phyloP scores from a whole-genome alignment of 1,284 basidiomycete species.

The Boletus semigastroideus region DNA sequence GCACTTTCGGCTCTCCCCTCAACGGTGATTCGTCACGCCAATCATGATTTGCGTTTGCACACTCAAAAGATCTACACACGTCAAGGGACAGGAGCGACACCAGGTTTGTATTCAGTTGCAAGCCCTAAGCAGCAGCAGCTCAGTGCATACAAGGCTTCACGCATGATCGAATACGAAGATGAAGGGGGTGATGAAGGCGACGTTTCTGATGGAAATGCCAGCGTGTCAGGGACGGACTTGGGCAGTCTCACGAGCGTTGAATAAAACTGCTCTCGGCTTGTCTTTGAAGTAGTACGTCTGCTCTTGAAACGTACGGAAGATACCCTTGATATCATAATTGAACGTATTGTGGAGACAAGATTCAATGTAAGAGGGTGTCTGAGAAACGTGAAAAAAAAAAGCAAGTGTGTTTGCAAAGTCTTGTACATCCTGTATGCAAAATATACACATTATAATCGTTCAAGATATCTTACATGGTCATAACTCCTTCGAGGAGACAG shows the following conservation, averaged over 20 bases:
- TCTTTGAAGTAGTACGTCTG: conserved; percentile 3
- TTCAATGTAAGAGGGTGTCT: background rate
- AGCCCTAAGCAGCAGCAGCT: conserved; percentile 26
- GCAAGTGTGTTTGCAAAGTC: background rate
- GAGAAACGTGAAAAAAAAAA: background rate
- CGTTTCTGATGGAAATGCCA: conserved; percentile 34
- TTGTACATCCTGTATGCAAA: conserved; percentile 6
- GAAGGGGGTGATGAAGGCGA: conserved; percentile 21
- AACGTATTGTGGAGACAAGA: conserved; percentile 1
- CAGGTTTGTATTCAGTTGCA: conserved; percentile 28
- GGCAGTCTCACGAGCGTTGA: conserved; percentile 63
- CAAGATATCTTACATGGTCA: conserved; percentile 6
- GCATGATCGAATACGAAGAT: conserved; percentile 13
- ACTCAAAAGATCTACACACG: conserved; percentile 36
- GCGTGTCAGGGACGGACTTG: conserved; percentile 48
- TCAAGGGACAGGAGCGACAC: conserved; percentile 35
- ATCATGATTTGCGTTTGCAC: conserved; percentile 34
- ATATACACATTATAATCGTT: conserved; percentile 2
- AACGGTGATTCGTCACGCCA: conserved; percentile 47
- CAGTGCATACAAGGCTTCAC: conserved; percentile 27
- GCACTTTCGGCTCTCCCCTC: conserved; percentile 34
- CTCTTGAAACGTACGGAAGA: conserved; percentile 1
- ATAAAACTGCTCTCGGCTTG: conserved; percentile 24
- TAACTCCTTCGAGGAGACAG: conserved; percentile 2
- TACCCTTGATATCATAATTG: background rate